Percentiles rank a stretch among this genome's conserved stretches.
phyloP scores from a whole-genome alignment of 108 stramenopile species.

The Cyclotella cryptica region DNA sequence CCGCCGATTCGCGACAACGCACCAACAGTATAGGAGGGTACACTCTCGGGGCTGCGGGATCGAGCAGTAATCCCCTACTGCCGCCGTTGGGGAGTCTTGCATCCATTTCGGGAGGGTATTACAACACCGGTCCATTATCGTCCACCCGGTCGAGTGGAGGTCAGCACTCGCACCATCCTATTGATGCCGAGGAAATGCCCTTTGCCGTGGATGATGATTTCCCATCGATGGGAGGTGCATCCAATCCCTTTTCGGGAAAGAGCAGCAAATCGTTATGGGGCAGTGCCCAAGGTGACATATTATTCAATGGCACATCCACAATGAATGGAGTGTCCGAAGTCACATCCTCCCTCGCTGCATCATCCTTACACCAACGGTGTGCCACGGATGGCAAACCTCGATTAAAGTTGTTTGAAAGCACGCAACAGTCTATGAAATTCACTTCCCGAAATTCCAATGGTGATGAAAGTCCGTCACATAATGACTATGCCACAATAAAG shows the following conservation, averaged over 20 bases:
- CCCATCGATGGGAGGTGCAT: slow-evolving; percentile 17
- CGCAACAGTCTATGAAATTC: neutral
- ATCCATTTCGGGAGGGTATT: slow-evolving; percentile 28
- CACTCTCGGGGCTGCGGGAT: slow-evolving; percentile 12
- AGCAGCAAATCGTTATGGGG: slow-evolving; percentile 43
- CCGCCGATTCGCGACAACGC: slow-evolving; percentile 24
- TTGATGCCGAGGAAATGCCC: slow-evolving; percentile 49
- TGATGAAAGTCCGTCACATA: neutral
- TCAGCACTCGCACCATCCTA: neutral
- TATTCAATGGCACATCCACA: slow-evolving; percentile 8
- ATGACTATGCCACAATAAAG: slow-evolving; percentile 34
- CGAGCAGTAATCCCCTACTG: slow-evolving; percentile 16
- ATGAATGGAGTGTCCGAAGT: slow-evolving; percentile 23
- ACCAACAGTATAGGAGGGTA: slow-evolving; percentile 31
- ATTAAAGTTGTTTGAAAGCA: slow-evolving; percentile 50
- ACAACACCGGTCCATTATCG: slow-evolving; percentile 14
- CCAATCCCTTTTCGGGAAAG: slow-evolving; percentile 14
- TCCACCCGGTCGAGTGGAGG: neutral
- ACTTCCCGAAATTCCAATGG: neutral
- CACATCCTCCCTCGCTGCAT: slow-evolving; percentile 42
- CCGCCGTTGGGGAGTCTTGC: slow-evolving; percentile 11
- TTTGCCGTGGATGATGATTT: slow-evolving; percentile 52
- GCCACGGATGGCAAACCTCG: slow-evolving; percentile 45
- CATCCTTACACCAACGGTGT: slow-evolving; percentile 50
- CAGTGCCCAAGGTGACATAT: slow-evolving; percentile 16